Evolutionary conservation across 129 eudicot species (phyloP).

Genomic region (Glebionis coronaria): DNA sequence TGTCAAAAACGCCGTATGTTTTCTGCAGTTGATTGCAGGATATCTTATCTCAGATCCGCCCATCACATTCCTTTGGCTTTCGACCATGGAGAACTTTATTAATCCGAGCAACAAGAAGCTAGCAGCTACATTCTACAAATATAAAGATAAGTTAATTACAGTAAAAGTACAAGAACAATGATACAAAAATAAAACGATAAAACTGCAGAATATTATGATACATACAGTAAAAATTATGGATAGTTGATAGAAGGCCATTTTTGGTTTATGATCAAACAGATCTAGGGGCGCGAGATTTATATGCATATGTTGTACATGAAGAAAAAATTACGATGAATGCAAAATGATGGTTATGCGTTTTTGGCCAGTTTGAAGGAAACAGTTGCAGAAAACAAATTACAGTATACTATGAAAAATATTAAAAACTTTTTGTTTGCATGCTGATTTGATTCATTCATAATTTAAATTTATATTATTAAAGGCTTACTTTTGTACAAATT

Average conservation of each 20-base stretch:
- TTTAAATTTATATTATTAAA: too few relatives aligned
- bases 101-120: slow-evolving; percentile 21
- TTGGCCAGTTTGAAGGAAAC: background rate
- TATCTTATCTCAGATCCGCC: slow-evolving; percentile 19
- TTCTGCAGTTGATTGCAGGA: slow-evolving; percentile 54
- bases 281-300: slow-evolving; percentile 16
- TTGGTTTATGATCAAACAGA: background rate
- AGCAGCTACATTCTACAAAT: slow-evolving; percentile 18
- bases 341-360: background rate
- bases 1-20: slow-evolving; percentile 53
- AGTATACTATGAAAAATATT: too few relatives aligned
- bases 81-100: slow-evolving; percentile 20
- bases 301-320: slow-evolving; percentile 14
- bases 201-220: background rate
- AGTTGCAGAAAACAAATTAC: too few relatives aligned
- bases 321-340: background rate
- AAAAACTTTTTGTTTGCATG: too few relatives aligned
- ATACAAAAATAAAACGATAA: background rate
- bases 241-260: slow-evolving; percentile 23
- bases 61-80: slow-evolving; percentile 21
- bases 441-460: too few relatives aligned
- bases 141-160: background rate
- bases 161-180: background rate
- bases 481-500: too few relatives aligned
- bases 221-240: slow-evolving; percentile 18